Evolutionary conservation across 2,329 filamentous ascomycete genomes (phyloP), one percentile per base, ranked within the genome.

Genomic region (Nannizziopsis barbatae): DNA sequence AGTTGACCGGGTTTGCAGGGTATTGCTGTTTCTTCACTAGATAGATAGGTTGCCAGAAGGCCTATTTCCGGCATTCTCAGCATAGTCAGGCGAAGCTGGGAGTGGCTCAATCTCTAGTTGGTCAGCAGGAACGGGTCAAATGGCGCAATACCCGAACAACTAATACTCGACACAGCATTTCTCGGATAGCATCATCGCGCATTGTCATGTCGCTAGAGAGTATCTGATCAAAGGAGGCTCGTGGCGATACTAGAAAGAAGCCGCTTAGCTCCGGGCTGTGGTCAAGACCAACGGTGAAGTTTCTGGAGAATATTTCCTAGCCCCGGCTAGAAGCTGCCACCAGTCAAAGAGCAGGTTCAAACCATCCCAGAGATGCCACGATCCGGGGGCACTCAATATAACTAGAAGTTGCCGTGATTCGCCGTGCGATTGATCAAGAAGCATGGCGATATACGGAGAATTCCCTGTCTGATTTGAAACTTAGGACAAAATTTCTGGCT

Each of bases 151-250:
- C 46, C 20, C 6, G 18, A 20, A 15, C 18, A 30, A 42, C 20
- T 43, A 37, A 37, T 27, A 48, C 35, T 36, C 22, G 22, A 31
- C n/a, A 18, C 31, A 37, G 39, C 32, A 20, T 31, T 32, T n/a
- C 43, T 22, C 32, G 32, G 38, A 49, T 14, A 39, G 14, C 33
- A 49, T 47, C 45, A 42, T 47, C 45, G 45, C 17, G 36, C 38
- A 49, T 22, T 15, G 20, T 18, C 39, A 48, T 14, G 46, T 49
- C 40, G 43, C 31, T 17, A 32, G 37, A 33, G 39, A 39, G 43
- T 22, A 31, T 38, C 43, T 49, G 46, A 49, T 49, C 39, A 44
- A 39, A 40, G 39, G 40, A 48, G 40, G 40, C 42, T 43, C 46
- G 46, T 49, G 46, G 46, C 38, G 42, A 47, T 49, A 43, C 38